Evolutionary conservation across 202 grass and related monocot genomes (phyloP).

Genomic region (Panicum hallii): DNA sequence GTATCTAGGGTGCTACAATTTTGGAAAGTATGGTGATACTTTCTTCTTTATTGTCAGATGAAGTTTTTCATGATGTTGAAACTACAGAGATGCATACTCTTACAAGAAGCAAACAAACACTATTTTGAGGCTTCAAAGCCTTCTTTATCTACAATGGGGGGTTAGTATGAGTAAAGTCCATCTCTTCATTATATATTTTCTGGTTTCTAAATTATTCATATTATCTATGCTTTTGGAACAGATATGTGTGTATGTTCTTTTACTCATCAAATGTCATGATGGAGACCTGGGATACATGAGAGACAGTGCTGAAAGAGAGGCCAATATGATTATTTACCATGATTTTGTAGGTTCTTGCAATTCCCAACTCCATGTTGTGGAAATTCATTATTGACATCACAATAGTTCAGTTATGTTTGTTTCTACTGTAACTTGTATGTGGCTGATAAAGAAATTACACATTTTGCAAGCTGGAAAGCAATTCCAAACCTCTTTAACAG

Average conservation of each 20-base stretch:
- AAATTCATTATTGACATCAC: slow-evolving; percentile 7
- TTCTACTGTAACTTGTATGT: slow-evolving; percentile 43
- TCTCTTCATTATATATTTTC: slow-evolving; percentile 40
- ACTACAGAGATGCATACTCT: not conserved
- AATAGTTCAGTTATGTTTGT: not conserved
- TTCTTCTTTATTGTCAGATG: slow-evolving; percentile 20
- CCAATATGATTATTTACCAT: slow-evolving; percentile 12
- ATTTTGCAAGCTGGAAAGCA: slow-evolving; percentile 4
- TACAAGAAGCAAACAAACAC: slow-evolving; percentile 12
- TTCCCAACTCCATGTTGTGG: slow-evolving; percentile 21
- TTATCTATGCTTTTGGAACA: slow-evolving; percentile 34
- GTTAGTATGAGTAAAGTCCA: slow-evolving; percentile 32
- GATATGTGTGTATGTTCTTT: not conserved
- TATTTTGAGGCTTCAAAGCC: not conserved
- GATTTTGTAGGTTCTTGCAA: not conserved
- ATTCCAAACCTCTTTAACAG: slow-evolving; percentile 39
- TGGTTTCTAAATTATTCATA: slow-evolving; percentile 33
- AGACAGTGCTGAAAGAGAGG: not conserved
- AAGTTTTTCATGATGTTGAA: slow-evolving; percentile 31
- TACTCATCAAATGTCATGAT: not conserved
- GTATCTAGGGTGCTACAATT: not conserved
- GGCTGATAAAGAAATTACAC: slow-evolving; percentile 11
- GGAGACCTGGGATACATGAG: not conserved
- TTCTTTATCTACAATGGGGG: slow-evolving; percentile 26
- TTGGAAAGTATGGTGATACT: slow-evolving; percentile 28